Base-by-base conservation (phyloP, 2,329 filamentous ascomycete species). In the Blastomyces emzantsi region DNA sequence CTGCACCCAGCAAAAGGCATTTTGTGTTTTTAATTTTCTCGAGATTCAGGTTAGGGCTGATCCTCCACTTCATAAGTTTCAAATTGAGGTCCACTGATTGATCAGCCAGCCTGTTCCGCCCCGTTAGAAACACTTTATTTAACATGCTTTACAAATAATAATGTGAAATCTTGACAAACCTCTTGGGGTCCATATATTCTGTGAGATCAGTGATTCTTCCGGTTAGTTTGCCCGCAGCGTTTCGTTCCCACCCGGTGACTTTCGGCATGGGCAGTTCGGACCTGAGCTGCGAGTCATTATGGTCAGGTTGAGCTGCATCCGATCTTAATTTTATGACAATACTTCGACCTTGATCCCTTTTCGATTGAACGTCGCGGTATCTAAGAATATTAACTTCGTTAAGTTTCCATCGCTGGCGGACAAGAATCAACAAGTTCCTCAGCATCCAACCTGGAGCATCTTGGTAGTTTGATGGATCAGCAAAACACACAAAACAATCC, bases 11-110 rank as follows among this genome's bases (percentile, higher is more conserved):
- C 2, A 99, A 80, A 19, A 99, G 83, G 72, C 94, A 99, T 72
- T 87, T 96, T 3, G 91, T 93, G 64, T 88, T 84, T 72, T 96
- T 97, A 73, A 97, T 92, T 39, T 85, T 84, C 39, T 97, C 92
- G 11, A 99, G 84, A 73, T 97, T 84, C 51, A 99, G 83, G 60
- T 87, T 87, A 0, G 94, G 94, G 8, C 92, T 90, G 70, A 99
- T 91, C 49, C 94, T 87, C 94, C 94, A 99, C 78, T 97, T 99
- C 87, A 99, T 99, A 64, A 99, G 83, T 77, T 97, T 97, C 65
- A 97, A 81, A 72, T 99, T 99, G 64, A 99, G 82, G 72, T 99
- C 94, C 11, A 97, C 93, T 0, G 92, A 92, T 73, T 96, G 92
- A 73, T 97, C 92, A 28, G 94, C 94, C 22, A 97, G 81, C 69